Evolutionary conservation across 768 basidiomycete species (phyloP).

Genomic region (Suillus plorans): DNA sequence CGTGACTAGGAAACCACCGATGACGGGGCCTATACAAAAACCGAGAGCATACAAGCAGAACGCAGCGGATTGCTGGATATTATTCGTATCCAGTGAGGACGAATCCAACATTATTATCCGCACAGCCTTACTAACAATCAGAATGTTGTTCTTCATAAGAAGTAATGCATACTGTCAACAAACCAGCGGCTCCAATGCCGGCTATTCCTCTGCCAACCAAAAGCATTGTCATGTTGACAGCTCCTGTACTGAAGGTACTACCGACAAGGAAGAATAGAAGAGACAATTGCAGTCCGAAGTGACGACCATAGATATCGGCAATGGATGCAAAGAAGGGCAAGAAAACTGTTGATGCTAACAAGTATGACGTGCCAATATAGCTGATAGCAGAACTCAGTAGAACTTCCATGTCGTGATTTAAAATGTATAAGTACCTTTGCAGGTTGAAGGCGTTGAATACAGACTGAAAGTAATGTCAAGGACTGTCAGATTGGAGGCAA

Average conservation of each 20-base stretch:
- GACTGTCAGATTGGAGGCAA: neutral
- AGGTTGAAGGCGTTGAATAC: conserved; percentile 28
- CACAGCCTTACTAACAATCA: conserved; percentile 30
- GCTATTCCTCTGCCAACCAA: conserved; percentile 48
- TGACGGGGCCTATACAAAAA: conserved; percentile 42
- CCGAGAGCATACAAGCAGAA: conserved; percentile 45
- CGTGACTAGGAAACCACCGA: conserved; percentile 39
- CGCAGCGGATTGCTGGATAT: conserved; percentile 39
- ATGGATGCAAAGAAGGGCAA: conserved; percentile 50
- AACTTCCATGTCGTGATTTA: neutral
- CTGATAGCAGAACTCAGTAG: conserved; percentile 18
- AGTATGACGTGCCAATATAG: conserved; percentile 50
- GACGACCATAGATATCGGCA: conserved; percentile 50
- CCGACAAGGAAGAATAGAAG: conserved; percentile 47
- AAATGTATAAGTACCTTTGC: conserved; percentile 20
- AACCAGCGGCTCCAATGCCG: conserved; percentile 48
- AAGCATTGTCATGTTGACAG: conserved; percentile 44
- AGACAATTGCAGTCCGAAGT: conserved; percentile 45
- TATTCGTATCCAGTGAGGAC: conserved; percentile 40
- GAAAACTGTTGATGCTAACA: conserved; percentile 53
- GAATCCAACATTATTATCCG: conserved; percentile 47
- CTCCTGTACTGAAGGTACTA: conserved; percentile 47
- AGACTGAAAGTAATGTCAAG: conserved; percentile 18
- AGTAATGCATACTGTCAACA: conserved; percentile 30
- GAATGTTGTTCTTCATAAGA: neutral